Evolutionary conservation across 2,329 filamentous ascomycete species (phyloP).

Genomic region (Botrytis hyacinthi): DNA sequence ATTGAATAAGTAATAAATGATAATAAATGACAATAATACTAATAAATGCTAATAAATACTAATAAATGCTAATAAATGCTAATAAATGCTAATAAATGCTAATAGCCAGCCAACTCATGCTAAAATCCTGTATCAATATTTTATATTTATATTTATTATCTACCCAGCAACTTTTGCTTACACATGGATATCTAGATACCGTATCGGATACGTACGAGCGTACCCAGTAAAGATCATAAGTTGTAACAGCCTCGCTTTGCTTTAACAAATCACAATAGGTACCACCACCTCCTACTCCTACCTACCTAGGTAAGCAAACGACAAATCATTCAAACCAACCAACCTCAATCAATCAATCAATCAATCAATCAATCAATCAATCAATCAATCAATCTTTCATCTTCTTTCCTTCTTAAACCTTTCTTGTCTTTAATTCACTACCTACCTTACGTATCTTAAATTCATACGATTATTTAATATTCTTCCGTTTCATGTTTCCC

Average conservation of each 20-base stretch:
- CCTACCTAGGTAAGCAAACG: not conserved
- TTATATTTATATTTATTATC: not conserved
- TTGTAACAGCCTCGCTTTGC: conserved; percentile 1
- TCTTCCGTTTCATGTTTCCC: not conserved
- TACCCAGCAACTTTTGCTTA: not conserved
- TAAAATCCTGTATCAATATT: not conserved
- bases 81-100: too few relatives aligned
- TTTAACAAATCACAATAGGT: not conserved
- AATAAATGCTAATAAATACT: too few relatives aligned
- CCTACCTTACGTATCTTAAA: not conserved
- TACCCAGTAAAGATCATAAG: not conserved
- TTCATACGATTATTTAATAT: not conserved
- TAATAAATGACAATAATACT: too few relatives aligned
- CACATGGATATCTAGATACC: too few relatives aligned
- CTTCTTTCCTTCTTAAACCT: not conserved
- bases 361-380: too few relatives aligned
- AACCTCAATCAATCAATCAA: too few relatives aligned
- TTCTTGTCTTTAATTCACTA: not conserved
- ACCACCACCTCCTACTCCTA: too few relatives aligned
- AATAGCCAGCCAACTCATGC: not conserved
- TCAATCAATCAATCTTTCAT: too few relatives aligned
- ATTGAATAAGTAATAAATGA: not conserved
- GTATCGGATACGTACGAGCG: too few relatives aligned
- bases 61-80: not conserved
- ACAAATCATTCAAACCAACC: conserved; percentile 3